A percentile compares a stretch with the other conserved stretches of the same genome.
phyloP scores from a whole-genome alignment of 331 rosid species.

The Saraca asoca region DNA sequence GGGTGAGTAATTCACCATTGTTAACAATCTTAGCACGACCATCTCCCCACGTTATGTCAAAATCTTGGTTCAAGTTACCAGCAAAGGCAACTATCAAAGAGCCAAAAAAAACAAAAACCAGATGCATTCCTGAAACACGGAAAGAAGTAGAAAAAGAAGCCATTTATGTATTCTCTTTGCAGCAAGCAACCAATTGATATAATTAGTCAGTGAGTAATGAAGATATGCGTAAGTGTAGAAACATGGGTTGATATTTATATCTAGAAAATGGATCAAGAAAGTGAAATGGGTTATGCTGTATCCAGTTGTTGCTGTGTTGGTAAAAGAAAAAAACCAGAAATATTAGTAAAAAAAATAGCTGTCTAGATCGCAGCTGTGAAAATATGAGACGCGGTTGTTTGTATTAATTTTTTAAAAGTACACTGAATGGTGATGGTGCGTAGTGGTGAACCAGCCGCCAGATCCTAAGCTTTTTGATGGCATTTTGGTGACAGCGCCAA shows the following conservation, averaged over 20 bases:
- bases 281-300: conserved; percentile 30
- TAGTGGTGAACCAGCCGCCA: too few species aligned
- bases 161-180: conserved; percentile 1
- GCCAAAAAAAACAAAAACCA: conserved; percentile 28
- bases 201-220: neutral
- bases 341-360: neutral
- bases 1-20: conserved; percentile 65
- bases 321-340: neutral
- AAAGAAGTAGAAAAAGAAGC: conserved; percentile 11
- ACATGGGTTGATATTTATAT: conserved; percentile 26
- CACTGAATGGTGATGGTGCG: too few species aligned
- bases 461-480: too few species aligned
- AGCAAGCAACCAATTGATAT: too few species aligned
- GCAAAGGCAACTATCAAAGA: conserved; percentile 37
- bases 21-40: conserved; percentile 59
- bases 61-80: conserved; percentile 46
- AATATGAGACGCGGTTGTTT: too few species aligned
- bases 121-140: neutral
- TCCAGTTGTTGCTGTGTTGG: conserved; percentile 18
- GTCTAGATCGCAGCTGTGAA: conserved; percentile 15
- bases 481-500: too few species aligned
- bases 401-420: too few species aligned
- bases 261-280: neutral
- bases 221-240: neutral
- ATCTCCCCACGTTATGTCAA: conserved; percentile 69